These are phyloP conservation scores for Solanum chilense DNA, from an alignment of 257 asterid species.

Conservation along the genomic window DNA sequence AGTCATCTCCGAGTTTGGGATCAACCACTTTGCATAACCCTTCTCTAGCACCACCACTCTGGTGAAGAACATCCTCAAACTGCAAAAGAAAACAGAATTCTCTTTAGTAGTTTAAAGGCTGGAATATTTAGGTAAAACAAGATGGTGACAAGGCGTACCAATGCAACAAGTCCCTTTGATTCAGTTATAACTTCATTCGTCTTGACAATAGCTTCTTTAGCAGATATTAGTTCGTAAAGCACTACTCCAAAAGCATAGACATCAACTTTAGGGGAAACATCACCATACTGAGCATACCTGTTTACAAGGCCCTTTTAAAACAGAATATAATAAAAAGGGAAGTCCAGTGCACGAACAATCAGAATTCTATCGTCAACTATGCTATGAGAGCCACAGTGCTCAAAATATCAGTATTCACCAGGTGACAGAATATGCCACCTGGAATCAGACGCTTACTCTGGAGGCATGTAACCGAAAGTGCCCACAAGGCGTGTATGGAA, in stretches of 20 bases:
- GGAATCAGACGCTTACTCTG: constrained; percentile 40
- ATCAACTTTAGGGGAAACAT: constrained; percentile 68
- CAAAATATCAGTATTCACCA: neutral
- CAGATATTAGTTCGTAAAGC: constrained; percentile 67
- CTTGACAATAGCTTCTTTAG: constrained; percentile 68
- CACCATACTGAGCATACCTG: constrained; percentile 83
- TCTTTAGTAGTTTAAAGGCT: neutral
- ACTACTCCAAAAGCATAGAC: constrained; percentile 91
- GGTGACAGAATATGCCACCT: neutral
- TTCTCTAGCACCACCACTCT: constrained; percentile 38
- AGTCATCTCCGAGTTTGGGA: constrained; percentile 58
- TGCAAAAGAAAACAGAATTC: constrained; percentile 2
- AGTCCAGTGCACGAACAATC: neutral
- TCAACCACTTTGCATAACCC: constrained; percentile 45
- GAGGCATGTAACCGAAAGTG: constrained; percentile 87
- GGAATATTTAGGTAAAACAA: neutral
- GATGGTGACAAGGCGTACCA: constrained; percentile 30
- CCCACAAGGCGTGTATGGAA: constrained; percentile 79
- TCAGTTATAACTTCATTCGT: constrained; percentile 49
- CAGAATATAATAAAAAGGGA: neutral
- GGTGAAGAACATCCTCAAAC: constrained; percentile 63
- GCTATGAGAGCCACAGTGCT: neutral
- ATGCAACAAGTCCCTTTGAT: constrained; percentile 66
- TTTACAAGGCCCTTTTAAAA: neutral
- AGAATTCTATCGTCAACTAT: neutral